Base-by-base conservation (phyloP, 179 eudicot genomes). In the Heliamphora ciliata region DNA sequence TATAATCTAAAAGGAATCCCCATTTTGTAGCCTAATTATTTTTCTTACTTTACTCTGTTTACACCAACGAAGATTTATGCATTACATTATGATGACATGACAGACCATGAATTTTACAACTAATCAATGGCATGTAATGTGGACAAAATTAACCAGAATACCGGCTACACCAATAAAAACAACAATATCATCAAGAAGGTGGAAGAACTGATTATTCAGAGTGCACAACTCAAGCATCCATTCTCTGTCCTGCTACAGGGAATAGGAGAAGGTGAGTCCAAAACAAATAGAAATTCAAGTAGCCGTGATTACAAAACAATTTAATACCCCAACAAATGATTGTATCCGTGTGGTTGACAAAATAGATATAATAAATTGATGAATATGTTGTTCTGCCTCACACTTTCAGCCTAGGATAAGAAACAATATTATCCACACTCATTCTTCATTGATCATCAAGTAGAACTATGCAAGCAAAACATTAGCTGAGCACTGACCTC, bases 401-500 rank as follows among this genome's bases (percentile, higher is more conserved):
- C 80, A 64, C 46, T n/a, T 1, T 1, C 58, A 70, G 31, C 15
- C 3, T 66, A 65, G 10, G n/a, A 21, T 66, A 65, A 79, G 21
- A 59, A 79, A 66, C 59, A 4, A 52, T 44, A 56, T 15, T 67
- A 68, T 79, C 44, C 13, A 31, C 65, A 14, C 47, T 21, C 63
- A 74, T 11, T 69, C 56, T 40, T 44, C 63, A 21, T 51, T 51
- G 14, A 52, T 4, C 56, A 63, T 54, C 66, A 13, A 65, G n/a
- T 80, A 9, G n/a, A 68, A 56, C 47, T 21, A 56, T 44, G 61
- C 24, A 71, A 54, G 66, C 18, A 44, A 58, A 15, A 51, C 48
- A 8, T 79, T 52, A 8, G 61, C 47, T 11, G 82, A 83, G 52
- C 18, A 74, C 70, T 79, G 13, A 88, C 92, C 92, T 90, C 83